These are phyloP conservation scores for Eimeria mitis DNA, from an alignment of 169 alveolate species.

Conservation along the genomic window DNA sequence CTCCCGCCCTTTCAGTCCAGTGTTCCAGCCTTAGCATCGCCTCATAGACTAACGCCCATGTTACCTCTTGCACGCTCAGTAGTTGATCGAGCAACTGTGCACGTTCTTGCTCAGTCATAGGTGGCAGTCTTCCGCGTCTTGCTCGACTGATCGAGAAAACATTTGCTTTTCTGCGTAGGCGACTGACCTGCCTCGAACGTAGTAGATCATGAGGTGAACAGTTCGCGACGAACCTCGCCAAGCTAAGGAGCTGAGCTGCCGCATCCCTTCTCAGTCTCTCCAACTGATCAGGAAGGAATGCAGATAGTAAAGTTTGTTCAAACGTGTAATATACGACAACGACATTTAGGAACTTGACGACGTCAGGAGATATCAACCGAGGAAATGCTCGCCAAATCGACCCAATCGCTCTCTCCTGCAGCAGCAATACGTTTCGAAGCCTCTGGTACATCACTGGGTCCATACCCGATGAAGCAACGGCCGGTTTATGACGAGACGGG, in stretches of 20 bases:
- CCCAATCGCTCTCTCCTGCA: background rate
- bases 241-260: background rate
- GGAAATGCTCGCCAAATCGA: background rate
- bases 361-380: background rate
- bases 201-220: background rate
- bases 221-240: background rate
- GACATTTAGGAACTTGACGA: background rate
- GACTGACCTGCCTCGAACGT: background rate
- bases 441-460: background rate
- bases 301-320: background rate
- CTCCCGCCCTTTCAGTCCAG: background rate
- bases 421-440: background rate
- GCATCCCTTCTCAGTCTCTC: background rate
- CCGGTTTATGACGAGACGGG: background rate
- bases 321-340: background rate
- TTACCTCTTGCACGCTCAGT: background rate
- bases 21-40: background rate
- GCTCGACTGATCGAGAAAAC: background rate
- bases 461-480: background rate
- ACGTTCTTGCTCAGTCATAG: background rate
- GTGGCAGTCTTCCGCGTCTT: background rate
- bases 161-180: background rate
- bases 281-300: background rate
- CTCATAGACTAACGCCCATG: background rate
- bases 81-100: background rate